A percentile compares a stretch with the other conserved stretches of the same genome.
Conservation (phyloP, 2,329 filamentous ascomycete genomes). For the Curvularia eragrostidis region DNA sequence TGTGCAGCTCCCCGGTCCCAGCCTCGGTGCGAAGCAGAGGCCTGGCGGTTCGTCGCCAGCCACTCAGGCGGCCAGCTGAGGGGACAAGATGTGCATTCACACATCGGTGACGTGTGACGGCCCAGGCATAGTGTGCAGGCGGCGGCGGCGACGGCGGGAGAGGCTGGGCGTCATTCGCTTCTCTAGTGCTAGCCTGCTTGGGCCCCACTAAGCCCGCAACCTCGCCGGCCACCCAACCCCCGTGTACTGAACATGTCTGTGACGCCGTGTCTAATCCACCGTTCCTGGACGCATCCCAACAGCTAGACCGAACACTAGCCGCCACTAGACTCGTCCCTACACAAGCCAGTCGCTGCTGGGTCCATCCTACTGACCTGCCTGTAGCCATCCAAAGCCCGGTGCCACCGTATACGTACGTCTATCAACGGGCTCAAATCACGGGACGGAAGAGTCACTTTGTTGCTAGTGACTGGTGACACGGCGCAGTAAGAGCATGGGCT, state of each 20-base stretch:
- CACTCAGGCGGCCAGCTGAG: not conserved
- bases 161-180: slow-evolving; percentile 9
- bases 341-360: not conserved
- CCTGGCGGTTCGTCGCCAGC: slow-evolving; percentile 1
- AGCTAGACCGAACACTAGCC: not conserved
- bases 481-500: not conserved
- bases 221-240: not conserved
- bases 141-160: not conserved
- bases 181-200: not conserved
- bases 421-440: not conserved
- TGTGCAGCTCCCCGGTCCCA: slow-evolving; percentile 1
- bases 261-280: not conserved
- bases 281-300: not conserved
- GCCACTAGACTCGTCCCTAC: not conserved
- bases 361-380: not conserved
- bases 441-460: not conserved
- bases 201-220: not conserved
- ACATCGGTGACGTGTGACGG: slow-evolving; percentile 7
- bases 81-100: slow-evolving; percentile 1
- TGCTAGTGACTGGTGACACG: not conserved
- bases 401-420: not conserved
- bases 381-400: not conserved
- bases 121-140: not conserved
- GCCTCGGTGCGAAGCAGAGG: not conserved
- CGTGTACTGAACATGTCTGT: not conserved